phyloP scores from a whole-genome alignment of 441 rosid species.

The Syzygium malaccense region DNA sequence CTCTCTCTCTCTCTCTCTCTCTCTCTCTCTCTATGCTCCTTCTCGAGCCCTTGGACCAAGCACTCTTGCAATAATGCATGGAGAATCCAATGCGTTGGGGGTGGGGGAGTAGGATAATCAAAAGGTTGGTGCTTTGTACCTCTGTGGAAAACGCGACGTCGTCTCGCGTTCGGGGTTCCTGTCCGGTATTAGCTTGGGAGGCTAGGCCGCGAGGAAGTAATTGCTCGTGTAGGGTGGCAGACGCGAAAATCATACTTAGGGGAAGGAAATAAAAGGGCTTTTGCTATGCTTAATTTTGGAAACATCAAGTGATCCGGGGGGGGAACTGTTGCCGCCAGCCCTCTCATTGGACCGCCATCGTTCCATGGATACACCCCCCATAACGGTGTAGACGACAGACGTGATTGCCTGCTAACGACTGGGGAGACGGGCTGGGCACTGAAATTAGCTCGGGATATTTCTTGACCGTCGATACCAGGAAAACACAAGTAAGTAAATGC shows the following conservation, averaged over 20 bases:
- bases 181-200: background rate
- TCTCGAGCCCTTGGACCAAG: background rate
- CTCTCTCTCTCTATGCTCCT: background rate
- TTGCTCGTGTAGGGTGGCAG: background rate
- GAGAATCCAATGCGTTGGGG: background rate
- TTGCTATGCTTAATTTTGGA: background rate
- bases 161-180: background rate
- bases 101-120: background rate
- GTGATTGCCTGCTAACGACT: background rate
- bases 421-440: background rate
- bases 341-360: background rate
- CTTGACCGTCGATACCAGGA: background rate
- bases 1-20: no score
- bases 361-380: background rate
- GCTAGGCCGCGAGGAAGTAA: background rate
- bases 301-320: background rate
- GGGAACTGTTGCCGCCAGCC: background rate
- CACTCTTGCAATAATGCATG: background rate
- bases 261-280: background rate
- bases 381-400: background rate
- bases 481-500: background rate
- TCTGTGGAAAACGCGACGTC: no score
- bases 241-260: background rate
- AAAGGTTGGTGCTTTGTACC: background rate
- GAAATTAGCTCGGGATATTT: background rate